Base-by-base conservation (phyloP, 2,329 filamentous ascomycete genomes). In the Aspergillus brasiliensis region DNA sequence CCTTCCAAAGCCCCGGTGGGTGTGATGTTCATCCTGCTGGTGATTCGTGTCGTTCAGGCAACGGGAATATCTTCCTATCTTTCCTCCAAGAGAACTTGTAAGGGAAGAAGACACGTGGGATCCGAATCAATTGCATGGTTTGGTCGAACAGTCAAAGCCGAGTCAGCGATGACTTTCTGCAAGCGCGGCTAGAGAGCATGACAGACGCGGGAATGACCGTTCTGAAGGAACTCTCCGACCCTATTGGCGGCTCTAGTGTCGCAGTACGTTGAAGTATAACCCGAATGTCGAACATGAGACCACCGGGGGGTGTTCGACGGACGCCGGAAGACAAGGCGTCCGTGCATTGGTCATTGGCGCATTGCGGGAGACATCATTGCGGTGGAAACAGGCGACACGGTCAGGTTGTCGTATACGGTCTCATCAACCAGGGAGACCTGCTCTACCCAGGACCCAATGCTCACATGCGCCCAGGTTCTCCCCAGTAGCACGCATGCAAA, bases 401-500 rank as follows among this genome's bases (percentile, higher is more conserved):
- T 48, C 57, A 31, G 58, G 7, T 44, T 42, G 11, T 40, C 27
- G 40, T 56, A 51, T 53, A 25, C 48, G 28, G 55, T 42, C 42
- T 44, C 25, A 40, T 44, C 11, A 25, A 27, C 15, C 46, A 27
- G 25, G 46, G 25, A 28, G 10, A 11, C 31, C 10, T 34, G 31
- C n/a, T 49, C 15, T 44, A 44, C 19, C 19, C 19, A 23, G 10
- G 31, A 34, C 11, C 31, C 5, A 21, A 44, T 23, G 25, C 8
- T 19, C 46, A 27, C 23, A 44, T 56, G 25, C 38, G 44, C 17
- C 61, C 58, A 49, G 61, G 51, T 58, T 25, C 58, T 56, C 56
- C 58, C 57, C 38, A 34, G 61, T 49, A 48, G 42, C 17, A 40
- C 40, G 42, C 58, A 64, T 62, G 55, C 48, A 46, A 46, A 60